Percentiles rank a stretch among this genome's conserved stretches.
Evolutionary conservation across 179 eudicot species (phyloP).

Genomic region (Carnegiea gigantea): DNA sequence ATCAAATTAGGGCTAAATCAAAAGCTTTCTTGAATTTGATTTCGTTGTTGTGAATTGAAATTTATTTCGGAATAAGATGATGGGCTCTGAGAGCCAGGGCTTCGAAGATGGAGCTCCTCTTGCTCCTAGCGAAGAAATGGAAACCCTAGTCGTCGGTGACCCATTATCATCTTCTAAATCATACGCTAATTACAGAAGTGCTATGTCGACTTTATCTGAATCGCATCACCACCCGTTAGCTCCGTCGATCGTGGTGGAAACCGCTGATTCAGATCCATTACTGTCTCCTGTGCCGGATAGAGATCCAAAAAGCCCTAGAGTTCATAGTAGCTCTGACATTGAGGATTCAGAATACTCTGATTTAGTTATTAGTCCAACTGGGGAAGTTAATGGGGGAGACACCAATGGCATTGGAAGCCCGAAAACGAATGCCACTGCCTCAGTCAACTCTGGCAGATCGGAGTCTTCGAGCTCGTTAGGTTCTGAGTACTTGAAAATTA

Average conservation of each 20-base stretch:
- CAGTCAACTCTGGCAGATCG: slow-evolving; percentile 22
- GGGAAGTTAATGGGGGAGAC: slow-evolving; percentile 30
- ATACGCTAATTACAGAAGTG: slow-evolving; percentile 47
- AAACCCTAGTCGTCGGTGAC: slow-evolving; percentile 43
- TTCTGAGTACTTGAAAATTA: slow-evolving; percentile 51
- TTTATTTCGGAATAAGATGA: slow-evolving; percentile 23
- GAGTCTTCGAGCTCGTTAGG: slow-evolving; percentile 28
- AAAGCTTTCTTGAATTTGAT: neutral
- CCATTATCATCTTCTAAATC: slow-evolving; percentile 46
- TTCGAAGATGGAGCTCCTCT: slow-evolving; percentile 23
- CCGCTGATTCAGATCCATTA: slow-evolving; percentile 65
- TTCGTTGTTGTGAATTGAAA: neutral
- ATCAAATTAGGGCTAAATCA: slow-evolving; percentile 3
- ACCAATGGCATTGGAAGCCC: slow-evolving; percentile 35
- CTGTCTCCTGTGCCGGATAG: slow-evolving; percentile 32
- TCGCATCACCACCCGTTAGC: slow-evolving; percentile 47
- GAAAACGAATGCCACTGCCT: slow-evolving; percentile 7
- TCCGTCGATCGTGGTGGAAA: slow-evolving; percentile 29
- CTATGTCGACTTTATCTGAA: slow-evolving; percentile 48
- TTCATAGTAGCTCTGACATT: slow-evolving; percentile 24
- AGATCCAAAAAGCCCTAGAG: slow-evolving; percentile 24
- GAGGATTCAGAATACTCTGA: slow-evolving; percentile 42
- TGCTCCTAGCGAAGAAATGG: slow-evolving; percentile 37
- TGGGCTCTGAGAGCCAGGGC: slow-evolving; percentile 42
- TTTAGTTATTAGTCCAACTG: slow-evolving; percentile 37